Conservation (phyloP, 257 asterid species). For the Solanum chilense region DNA sequence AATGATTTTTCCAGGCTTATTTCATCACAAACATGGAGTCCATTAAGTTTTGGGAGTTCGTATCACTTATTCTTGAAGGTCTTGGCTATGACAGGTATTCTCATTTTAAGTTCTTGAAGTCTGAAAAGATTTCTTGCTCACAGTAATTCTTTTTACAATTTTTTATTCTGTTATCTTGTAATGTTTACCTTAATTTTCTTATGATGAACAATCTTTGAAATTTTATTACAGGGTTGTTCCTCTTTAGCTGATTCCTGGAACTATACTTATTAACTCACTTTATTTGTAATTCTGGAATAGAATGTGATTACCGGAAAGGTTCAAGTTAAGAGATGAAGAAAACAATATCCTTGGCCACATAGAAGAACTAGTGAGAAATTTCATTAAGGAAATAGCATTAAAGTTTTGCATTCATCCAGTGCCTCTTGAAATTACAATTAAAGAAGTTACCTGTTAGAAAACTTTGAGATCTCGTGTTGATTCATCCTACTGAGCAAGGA, state of each 20-base stretch:
- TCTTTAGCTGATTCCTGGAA: neutral
- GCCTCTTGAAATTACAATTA: neutral
- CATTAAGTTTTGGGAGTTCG: slow-evolving; percentile 90
- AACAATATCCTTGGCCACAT: neutral
- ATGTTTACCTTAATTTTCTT: neutral
- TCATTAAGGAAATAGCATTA: neutral
- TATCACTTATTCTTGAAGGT: slow-evolving; percentile 83
- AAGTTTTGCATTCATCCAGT: neutral
- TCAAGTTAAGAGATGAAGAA: neutral
- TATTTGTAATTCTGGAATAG: neutral
- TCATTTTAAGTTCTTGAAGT: neutral
- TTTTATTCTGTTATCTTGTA: neutral
- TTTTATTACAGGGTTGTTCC: neutral
- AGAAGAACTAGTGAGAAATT: neutral
- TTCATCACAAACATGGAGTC: slow-evolving; percentile 82
- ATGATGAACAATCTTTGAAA: neutral
- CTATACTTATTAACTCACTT: neutral
- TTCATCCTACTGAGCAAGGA: neutral
- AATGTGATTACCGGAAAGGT: neutral
- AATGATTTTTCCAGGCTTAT: slow-evolving; percentile 74
- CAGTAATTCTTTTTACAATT: neutral
- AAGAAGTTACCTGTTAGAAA: neutral
- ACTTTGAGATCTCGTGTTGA: neutral
- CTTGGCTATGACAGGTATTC: slow-evolving; percentile 86
- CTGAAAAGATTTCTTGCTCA: neutral